Evolutionary conservation across 176 grass and related monocot species (phyloP).

Genomic region (Carex kokanica): DNA sequence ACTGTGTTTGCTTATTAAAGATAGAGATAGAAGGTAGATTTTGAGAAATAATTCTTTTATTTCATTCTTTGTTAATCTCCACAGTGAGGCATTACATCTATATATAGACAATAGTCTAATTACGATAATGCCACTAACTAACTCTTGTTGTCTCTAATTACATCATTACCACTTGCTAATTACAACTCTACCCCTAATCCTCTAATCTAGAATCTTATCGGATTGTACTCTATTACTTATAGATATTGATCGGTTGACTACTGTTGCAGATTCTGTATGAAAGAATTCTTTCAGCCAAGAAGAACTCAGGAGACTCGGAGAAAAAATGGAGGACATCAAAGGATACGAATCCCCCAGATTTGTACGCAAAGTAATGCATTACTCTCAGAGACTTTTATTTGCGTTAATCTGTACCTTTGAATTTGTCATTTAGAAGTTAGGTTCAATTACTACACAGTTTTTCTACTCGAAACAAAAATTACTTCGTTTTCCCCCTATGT

Average conservation of each 20-base stretch:
- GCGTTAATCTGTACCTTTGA: neutral
- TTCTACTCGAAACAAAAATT: neutral
- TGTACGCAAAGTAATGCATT: conserved; percentile 80
- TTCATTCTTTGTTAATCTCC: too few relatives aligned
- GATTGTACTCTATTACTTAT: too few relatives aligned
- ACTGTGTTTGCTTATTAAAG: neutral
- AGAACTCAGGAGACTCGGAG: conserved; percentile 71
- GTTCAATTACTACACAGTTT: neutral
- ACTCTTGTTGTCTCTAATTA: too few relatives aligned
- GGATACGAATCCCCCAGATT: conserved; percentile 81
- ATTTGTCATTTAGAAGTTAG: neutral
- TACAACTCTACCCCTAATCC: too few relatives aligned
- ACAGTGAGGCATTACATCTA: too few relatives aligned
- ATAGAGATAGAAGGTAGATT: too few relatives aligned
- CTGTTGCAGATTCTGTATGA: conserved; percentile 86
- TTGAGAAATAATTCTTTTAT: too few relatives aligned
- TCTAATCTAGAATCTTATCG: too few relatives aligned
- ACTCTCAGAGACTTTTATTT: neutral
- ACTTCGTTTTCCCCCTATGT: neutral
- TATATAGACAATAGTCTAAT: too few relatives aligned
- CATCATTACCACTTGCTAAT: too few relatives aligned
- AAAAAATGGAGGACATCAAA: conserved; percentile 98
- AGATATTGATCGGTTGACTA: conserved; percentile 1
- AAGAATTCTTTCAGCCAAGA: conserved; percentile 91
- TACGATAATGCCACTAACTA: too few relatives aligned